phyloP scores from a whole-genome alignment of 2,329 filamentous ascomycete genomes.

The Xylariales sp. region DNA sequence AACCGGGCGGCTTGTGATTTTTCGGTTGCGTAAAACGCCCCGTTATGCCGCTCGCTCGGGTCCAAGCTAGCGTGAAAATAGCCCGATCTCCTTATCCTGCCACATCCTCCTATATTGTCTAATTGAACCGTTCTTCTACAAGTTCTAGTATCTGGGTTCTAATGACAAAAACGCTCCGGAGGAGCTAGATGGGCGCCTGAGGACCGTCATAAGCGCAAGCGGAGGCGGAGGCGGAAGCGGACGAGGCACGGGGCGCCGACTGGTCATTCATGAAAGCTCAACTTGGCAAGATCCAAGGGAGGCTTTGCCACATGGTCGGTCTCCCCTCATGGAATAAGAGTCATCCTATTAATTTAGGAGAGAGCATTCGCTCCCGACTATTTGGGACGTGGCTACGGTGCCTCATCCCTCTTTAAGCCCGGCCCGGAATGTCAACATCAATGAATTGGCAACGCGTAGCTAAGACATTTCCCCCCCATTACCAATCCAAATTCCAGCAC shows the following conservation, averaged over 20 bases:
- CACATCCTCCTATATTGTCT: too few relatives aligned
- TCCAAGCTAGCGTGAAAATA: neutral
- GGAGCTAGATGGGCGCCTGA: too few relatives aligned
- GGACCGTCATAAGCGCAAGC: too few relatives aligned
- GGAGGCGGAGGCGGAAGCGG: neutral
- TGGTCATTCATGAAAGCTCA: neutral
- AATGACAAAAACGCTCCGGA: too few relatives aligned
- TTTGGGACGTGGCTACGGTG: neutral
- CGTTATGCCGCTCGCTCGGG: neutral
- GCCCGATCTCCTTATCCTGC: too few relatives aligned
- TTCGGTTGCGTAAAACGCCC: neutral
- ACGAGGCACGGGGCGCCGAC: neutral
- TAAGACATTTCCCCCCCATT: constrained; percentile 45
- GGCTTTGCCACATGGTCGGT: neutral
- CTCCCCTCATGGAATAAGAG: neutral
- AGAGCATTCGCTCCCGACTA: neutral
- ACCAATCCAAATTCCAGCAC: constrained; percentile 37
- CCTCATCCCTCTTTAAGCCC: constrained; percentile 9
- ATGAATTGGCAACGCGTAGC: constrained; percentile 39
- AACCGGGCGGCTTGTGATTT: constrained; percentile 58
- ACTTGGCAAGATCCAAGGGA: neutral
- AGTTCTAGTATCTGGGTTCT: too few relatives aligned
- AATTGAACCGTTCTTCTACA: too few relatives aligned
- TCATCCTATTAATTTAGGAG: neutral
- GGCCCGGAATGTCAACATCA: constrained; percentile 35